Conservation (phyloP, 257 asterid species). For the Echites panduratus region DNA sequence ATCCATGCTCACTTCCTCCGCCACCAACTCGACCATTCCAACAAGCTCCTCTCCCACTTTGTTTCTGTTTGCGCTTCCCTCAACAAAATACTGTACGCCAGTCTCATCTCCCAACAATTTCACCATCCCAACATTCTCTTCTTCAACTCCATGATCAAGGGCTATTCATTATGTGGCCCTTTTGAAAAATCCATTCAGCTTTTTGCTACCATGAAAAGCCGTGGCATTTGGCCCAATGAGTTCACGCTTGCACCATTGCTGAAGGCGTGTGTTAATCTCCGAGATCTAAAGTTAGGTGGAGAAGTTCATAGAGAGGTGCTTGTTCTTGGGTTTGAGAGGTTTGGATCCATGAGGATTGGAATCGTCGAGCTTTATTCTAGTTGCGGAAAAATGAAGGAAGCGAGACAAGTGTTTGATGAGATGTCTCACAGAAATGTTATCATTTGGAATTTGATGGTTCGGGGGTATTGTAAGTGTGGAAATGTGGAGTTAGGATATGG, state of each 20-base stretch:
- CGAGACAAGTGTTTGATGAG: slow-evolving; percentile 37
- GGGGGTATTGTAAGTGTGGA: slow-evolving; percentile 31
- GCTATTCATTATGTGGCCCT: slow-evolving; percentile 30
- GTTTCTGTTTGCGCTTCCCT: slow-evolving; percentile 35
- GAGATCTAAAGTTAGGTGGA: slow-evolving; percentile 23
- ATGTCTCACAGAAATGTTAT: slow-evolving; percentile 36
- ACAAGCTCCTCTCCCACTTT: slow-evolving; percentile 39
- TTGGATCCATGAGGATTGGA: slow-evolving; percentile 29
- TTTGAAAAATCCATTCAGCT: slow-evolving; percentile 23
- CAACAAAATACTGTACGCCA: slow-evolving; percentile 31
- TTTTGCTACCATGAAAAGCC: slow-evolving; percentile 29
- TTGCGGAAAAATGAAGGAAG: slow-evolving; percentile 28
- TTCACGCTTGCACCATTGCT: slow-evolving; percentile 38
- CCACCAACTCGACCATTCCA: slow-evolving; percentile 40
- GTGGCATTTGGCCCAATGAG: slow-evolving; percentile 40
- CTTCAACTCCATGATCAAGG: slow-evolving; percentile 42
- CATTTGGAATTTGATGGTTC: slow-evolving; percentile 44
- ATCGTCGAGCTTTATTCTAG: slow-evolving; percentile 28
- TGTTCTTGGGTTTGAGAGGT: slow-evolving; percentile 37
- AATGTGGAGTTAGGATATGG: slow-evolving; percentile 27
- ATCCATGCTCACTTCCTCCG: slow-evolving; percentile 41
- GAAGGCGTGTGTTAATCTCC: slow-evolving; percentile 33
- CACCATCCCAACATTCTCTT: slow-evolving; percentile 34
- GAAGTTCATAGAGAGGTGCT: slow-evolving; percentile 28
- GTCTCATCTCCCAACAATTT: slow-evolving; percentile 27